A percentile compares a stretch with the other conserved stretches of the same genome.
These are phyloP conservation scores for Byssochlamys sp. DNA, from an alignment of 2,329 filamentous ascomycete genomes.

Conservation along the genomic window DNA sequence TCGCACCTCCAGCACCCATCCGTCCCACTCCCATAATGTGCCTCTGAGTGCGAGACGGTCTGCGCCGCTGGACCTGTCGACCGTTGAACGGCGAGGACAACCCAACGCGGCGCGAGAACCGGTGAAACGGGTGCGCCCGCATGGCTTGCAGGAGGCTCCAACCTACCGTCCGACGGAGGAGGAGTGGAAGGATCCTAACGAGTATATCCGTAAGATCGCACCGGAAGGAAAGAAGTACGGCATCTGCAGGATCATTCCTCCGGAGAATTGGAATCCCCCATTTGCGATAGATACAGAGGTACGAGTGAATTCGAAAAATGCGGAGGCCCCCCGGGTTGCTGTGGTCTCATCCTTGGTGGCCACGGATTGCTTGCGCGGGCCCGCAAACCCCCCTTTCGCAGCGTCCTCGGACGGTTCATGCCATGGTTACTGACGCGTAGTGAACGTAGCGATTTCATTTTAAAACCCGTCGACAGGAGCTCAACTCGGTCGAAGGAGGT, in stretches of 20 bases:
- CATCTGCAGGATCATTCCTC: constrained; percentile 90
- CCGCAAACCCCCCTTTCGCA: background rate
- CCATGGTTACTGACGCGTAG: constrained; percentile 7
- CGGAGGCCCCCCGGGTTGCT: background rate
- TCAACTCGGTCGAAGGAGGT: constrained; percentile 98
- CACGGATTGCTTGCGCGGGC: too few species aligned
- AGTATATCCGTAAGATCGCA: constrained; percentile 84
- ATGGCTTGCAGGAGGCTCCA: constrained; percentile 79
- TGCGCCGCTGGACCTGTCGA: constrained; percentile 68
- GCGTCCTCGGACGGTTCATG: background rate
- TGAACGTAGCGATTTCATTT: constrained; percentile 78
- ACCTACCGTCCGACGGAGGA: constrained; percentile 84
- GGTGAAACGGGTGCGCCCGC: constrained; percentile 66
- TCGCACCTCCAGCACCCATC: constrained; percentile 34
- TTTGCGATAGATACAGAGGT: constrained; percentile 98
- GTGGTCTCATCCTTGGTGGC: background rate
- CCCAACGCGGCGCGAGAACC: constrained; percentile 66
- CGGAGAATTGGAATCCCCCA: constrained; percentile 82
- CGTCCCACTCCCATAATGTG: constrained; percentile 40
- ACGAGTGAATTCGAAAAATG: constrained; percentile 21
- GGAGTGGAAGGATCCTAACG: constrained; percentile 88
- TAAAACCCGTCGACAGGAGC: constrained; percentile 84
- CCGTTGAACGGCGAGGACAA: constrained; percentile 83
- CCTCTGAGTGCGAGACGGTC: constrained; percentile 57
- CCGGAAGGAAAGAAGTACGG: constrained; percentile 80